Conservation (phyloP, 345 rosid species). For the Citrus maxima region DNA sequence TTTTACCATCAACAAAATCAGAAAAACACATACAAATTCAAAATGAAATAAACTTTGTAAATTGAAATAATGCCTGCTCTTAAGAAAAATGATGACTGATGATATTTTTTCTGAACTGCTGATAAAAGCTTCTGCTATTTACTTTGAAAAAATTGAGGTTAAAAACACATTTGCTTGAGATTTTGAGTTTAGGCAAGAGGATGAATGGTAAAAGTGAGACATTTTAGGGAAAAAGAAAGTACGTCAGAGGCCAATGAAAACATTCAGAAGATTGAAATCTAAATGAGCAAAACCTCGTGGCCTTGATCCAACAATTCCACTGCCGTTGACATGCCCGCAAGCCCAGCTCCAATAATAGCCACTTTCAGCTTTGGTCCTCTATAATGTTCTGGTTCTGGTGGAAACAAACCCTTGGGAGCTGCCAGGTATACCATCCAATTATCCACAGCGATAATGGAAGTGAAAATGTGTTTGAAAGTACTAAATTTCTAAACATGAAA, state of each 20-base stretch:
- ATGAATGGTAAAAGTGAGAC: neutral
- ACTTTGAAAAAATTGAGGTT: neutral
- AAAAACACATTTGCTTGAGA: neutral
- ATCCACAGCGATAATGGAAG: neutral
- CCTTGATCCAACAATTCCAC: conserved; percentile 97
- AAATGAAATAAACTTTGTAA: neutral
- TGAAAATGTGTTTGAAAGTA: neutral
- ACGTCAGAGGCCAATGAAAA: neutral
- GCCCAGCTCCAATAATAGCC: conserved; percentile 97
- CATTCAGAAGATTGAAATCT: neutral
- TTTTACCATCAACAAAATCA: neutral
- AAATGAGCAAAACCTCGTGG: conserved; percentile 64
- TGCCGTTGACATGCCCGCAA: conserved; percentile 99
- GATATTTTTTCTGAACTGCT: neutral
- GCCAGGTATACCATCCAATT: conserved; percentile 31
- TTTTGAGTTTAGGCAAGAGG: neutral
- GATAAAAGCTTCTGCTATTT: neutral
- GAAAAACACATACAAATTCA: neutral
- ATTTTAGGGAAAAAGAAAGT: neutral
- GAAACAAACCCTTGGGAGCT: conserved; percentile 99
- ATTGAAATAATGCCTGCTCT: neutral
- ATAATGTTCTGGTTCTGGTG: conserved; percentile 85
- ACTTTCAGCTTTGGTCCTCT: conserved; percentile 97
- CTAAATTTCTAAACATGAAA: conserved; percentile 2
- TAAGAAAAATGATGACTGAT: neutral